These are phyloP conservation scores for Aquilaria agallochum DNA, from an alignment of 441 rosid genomes.

Conservation along the genomic window DNA sequence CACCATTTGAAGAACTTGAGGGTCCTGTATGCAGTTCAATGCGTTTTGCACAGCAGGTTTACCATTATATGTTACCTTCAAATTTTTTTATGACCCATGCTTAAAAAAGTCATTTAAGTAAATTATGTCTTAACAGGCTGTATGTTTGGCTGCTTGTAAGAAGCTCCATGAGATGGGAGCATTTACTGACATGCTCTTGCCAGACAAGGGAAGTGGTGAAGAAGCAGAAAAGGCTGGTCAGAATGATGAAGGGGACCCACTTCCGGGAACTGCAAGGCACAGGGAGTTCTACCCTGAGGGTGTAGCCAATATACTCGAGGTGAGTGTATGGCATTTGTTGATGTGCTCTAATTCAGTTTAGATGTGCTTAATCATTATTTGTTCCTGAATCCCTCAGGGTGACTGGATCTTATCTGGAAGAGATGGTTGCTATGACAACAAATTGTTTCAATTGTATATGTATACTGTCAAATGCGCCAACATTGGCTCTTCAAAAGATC, in stretches of 20 bases:
- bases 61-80: conserved; percentile 12
- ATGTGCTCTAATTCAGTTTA: not conserved
- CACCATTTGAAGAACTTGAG: conserved; percentile 96
- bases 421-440: conserved; percentile 53
- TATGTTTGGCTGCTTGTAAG: conserved; percentile 99
- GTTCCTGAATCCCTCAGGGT: conserved; percentile 50
- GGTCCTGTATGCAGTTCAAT: conserved; percentile 92
- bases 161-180: conserved; percentile 99
- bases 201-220: conserved; percentile 98
- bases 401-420: conserved; percentile 95
- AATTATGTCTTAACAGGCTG: conserved; percentile 58
- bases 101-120: conserved; percentile 16
- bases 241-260: conserved; percentile 91
- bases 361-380: conserved; percentile 1
- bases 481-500: conserved; percentile 77
- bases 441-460: conserved; percentile 62
- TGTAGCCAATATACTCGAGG: conserved; percentile 89
- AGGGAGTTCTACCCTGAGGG: conserved; percentile 99
- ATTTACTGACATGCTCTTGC: conserved; percentile 98
- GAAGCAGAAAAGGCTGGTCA: conserved; percentile 74
- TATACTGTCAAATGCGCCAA: conserved; percentile 72
- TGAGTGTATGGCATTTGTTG: conserved; percentile 20
- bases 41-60: conserved; percentile 98
- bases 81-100: conserved; percentile 8
- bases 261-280: conserved; percentile 99